These are phyloP conservation scores for Aspergillus sp. DNA, from an alignment of 2,329 filamentous ascomycete species.

Conservation along the genomic window DNA sequence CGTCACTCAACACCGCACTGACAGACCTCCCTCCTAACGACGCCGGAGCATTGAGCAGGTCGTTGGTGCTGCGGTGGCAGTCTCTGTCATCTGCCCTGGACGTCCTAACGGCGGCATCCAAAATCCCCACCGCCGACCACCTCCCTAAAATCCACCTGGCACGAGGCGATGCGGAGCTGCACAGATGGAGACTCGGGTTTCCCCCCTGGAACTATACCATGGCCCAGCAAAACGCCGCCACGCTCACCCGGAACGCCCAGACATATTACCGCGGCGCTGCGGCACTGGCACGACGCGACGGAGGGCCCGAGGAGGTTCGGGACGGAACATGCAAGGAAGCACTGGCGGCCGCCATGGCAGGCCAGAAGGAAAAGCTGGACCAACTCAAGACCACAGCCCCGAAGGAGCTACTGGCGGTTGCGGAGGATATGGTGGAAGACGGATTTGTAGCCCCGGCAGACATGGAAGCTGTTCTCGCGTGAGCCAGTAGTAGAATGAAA, in stretches of 20 bases:
- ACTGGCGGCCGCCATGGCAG: conserved; percentile 38
- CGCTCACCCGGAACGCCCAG: conserved; percentile 47
- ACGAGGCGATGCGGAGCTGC: conserved; percentile 48
- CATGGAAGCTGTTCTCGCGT: conserved; percentile 25
- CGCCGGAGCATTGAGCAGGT: conserved; percentile 20
- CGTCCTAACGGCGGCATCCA: conserved; percentile 42
- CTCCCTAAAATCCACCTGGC: conserved; percentile 45
- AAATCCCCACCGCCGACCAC: conserved; percentile 42
- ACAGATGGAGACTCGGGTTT: conserved; percentile 43
- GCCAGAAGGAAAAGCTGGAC: conserved; percentile 31
- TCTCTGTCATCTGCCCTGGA: conserved; percentile 43
- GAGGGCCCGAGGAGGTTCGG: conserved; percentile 32
- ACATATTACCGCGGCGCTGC: conserved; percentile 50
- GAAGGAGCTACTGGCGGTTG: conserved; percentile 34
- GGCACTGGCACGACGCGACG: conserved; percentile 31
- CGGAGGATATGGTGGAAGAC: conserved; percentile 46
- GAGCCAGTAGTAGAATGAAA: background rate
- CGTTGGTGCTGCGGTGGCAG: conserved; percentile 40
- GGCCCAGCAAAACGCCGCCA: conserved; percentile 36
- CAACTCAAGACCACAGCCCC: conserved; percentile 24
- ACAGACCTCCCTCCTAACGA: conserved; percentile 24
- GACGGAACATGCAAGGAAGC: conserved; percentile 42
- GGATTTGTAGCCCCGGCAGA: conserved; percentile 35
- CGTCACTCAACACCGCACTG: conserved; percentile 44
- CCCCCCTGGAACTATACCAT: conserved; percentile 34